A percentile compares a stretch with the other conserved stretches of the same genome.
phyloP scores from a whole-genome alignment of 306 rosid species.

The Astragalus membranaceus region DNA sequence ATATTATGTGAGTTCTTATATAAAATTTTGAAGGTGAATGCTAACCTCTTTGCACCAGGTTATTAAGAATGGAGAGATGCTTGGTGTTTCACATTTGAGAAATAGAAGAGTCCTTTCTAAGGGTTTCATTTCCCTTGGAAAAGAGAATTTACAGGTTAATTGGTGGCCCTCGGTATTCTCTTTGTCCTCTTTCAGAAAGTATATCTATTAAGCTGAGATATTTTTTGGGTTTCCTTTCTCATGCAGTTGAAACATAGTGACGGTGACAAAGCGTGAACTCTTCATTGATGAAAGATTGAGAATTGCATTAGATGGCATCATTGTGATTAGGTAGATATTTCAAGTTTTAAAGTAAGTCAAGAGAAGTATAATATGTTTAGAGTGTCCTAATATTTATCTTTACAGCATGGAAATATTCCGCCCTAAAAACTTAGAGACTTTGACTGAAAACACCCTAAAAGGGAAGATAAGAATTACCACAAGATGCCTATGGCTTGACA shows the following conservation, averaged over 20 bases:
- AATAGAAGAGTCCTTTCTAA: conserved; percentile 85
- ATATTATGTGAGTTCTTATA: not conserved
- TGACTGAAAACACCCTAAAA: conserved; percentile 48
- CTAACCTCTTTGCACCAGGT: conserved; percentile 50
- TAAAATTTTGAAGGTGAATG: conserved; percentile 16
- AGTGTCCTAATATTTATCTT: conserved; percentile 29
- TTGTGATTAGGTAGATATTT: conserved; percentile 75
- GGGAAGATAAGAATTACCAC: conserved; percentile 92
- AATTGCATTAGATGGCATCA: conserved; percentile 93
- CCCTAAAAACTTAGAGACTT: conserved; percentile 49
- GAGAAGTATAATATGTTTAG: conserved; percentile 13
- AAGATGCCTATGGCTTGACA: conserved; percentile 95
- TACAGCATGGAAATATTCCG: conserved; percentile 90
- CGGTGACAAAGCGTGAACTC: conserved; percentile 94
- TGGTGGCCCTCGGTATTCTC: conserved; percentile 20
- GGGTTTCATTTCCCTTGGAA: conserved; percentile 90
- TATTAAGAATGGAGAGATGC: conserved; percentile 97
- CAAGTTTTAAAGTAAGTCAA: conserved; percentile 16
- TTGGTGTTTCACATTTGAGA: conserved; percentile 95
- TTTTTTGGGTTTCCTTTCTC: conserved; percentile 3
- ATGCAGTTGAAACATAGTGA: conserved; percentile 92
- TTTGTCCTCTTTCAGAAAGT: conserved; percentile 8
- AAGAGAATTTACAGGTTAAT: conserved; percentile 96
- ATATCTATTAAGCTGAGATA: not conserved
- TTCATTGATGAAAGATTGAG: conserved; percentile 86